Evolutionary conservation across 2,329 filamentous ascomycete species (phyloP), one percentile per base, ranked within the genome.

Genomic region (Colletotrichum sp.): DNA sequence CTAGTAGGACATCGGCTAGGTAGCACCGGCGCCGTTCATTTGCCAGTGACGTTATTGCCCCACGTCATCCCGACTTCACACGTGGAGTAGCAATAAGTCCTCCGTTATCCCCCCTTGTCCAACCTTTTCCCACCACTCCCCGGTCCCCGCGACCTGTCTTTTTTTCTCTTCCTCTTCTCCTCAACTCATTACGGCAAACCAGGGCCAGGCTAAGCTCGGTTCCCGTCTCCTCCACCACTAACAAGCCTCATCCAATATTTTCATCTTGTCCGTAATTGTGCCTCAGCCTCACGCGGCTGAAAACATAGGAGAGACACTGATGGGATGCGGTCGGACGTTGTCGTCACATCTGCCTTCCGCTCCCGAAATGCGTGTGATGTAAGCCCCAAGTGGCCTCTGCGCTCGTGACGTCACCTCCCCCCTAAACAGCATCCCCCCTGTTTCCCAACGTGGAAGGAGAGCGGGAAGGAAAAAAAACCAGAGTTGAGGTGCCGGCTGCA

Each of bases 21-120:
- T 48, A 48, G 43, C n/a, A 43, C 12, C 21, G 18, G 38, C 38
- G 56, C 55, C 26, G 59, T 48, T 72, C 72, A 72, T 74, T 74
- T 71, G 72, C 62, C 67, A 72, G 72, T 67, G 69, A 74, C 69
- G 62, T 56, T 67, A 21, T 30, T 52, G 69, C 55, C 62, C 62
- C 56, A 67, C 72, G 72, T 72, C 69, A 72, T 72, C 72, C 72
- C 69, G 69, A 74, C 62, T 71, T 74, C 72, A 72, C 72, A 74
- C 72, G 72, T 72, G 72, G 72, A 65, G 72, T 71, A 32, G 62
- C 62, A 64, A 63, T 69, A 61, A 62, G 30, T 52, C 34, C 36
- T 69, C 56, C 67, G 16, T 34, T 48, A 36, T 55, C 64, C 64
- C 30, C 38, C 64, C 52, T 56, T 12, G 52, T 55, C 32, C 61